These are phyloP conservation scores for Saccharomyces jurei DNA, from an alignment of 805 yeast species.

Conservation along the genomic window DNA sequence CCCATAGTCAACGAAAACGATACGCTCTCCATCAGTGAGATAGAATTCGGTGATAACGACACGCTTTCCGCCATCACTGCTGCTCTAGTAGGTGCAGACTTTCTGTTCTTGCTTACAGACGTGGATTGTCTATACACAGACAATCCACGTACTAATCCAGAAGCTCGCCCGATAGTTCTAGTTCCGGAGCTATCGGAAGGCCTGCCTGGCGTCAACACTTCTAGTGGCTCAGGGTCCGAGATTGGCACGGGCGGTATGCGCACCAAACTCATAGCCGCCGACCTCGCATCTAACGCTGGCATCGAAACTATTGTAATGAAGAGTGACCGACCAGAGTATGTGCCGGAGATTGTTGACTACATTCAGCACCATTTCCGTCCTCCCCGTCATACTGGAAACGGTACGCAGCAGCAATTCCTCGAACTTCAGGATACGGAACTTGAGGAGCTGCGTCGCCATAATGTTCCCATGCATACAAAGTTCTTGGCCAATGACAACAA, in stretches of 20 bases:
- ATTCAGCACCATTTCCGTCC: constrained; percentile 33
- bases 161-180: constrained; percentile 70
- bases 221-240: constrained; percentile 64
- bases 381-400: constrained; percentile 23
- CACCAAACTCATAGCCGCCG: constrained; percentile 93
- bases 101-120: constrained; percentile 84
- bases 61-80: constrained; percentile 93
- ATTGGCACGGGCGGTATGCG: constrained; percentile 99
- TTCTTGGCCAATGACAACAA: constrained; percentile 63
- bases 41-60: constrained; percentile 96
- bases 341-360: constrained; percentile 64
- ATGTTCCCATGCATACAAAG: constrained; percentile 82
- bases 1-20: constrained; percentile 98
- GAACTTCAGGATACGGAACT: constrained; percentile 35
- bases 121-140: constrained; percentile 92
- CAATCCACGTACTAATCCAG: constrained; percentile 79
- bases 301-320: constrained; percentile 82
- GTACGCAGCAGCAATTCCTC: constrained; percentile 6
- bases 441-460: constrained; percentile 28
- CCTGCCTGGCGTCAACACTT: constrained; percentile 62
- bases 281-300: constrained; percentile 89
- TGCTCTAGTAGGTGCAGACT: constrained; percentile 90
- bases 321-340: constrained; percentile 67
- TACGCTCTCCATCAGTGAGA: constrained; percentile 89
- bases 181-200: constrained; percentile 63